These are phyloP conservation scores for Cymbidium sinense DNA, from an alignment of 106 monocot species.

Conservation along the genomic window DNA sequence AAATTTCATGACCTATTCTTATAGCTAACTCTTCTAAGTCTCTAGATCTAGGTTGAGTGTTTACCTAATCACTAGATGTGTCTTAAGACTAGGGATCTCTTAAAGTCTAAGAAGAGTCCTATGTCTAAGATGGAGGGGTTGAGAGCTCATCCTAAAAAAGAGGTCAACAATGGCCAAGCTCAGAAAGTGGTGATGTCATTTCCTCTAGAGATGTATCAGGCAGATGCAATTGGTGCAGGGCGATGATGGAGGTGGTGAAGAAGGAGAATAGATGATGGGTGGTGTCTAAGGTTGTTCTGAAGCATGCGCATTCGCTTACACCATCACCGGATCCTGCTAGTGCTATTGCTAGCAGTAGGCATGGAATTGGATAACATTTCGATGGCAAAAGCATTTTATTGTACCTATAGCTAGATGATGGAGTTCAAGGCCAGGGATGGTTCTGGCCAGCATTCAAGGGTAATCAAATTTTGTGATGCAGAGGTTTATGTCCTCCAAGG, in stretches of 20 bases:
- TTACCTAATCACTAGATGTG: no score
- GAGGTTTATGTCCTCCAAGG: constrained; percentile 46
- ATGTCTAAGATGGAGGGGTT: no score
- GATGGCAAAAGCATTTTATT: constrained; percentile 45
- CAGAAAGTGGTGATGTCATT: neutral
- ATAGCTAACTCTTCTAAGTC: no score
- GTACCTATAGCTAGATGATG: constrained; percentile 43
- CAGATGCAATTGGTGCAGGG: constrained; percentile 23
- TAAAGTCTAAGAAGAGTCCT: no score
- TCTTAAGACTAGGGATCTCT: no score
- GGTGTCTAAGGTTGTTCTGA: constrained; percentile 30
- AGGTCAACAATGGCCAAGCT: no score
- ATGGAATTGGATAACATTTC: constrained; percentile 62
- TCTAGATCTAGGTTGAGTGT: no score
- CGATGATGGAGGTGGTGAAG: constrained; percentile 50
- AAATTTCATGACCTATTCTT: no score
- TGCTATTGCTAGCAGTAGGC: constrained; percentile 17
- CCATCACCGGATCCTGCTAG: constrained; percentile 25
- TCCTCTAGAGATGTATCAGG: neutral
- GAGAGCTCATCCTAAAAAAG: no score
- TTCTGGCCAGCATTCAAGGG: constrained; percentile 41
- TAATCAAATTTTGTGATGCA: constrained; percentile 44
- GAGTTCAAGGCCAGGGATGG: constrained; percentile 39
- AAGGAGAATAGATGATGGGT: constrained; percentile 34
- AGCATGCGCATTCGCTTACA: constrained; percentile 33